Percentiles rank a stretch among this genome's conserved stretches.
These are phyloP conservation scores for Backusella circina DNA, from an alignment of 192 early-diverging fungal genomes.

Conservation along the genomic window DNA sequence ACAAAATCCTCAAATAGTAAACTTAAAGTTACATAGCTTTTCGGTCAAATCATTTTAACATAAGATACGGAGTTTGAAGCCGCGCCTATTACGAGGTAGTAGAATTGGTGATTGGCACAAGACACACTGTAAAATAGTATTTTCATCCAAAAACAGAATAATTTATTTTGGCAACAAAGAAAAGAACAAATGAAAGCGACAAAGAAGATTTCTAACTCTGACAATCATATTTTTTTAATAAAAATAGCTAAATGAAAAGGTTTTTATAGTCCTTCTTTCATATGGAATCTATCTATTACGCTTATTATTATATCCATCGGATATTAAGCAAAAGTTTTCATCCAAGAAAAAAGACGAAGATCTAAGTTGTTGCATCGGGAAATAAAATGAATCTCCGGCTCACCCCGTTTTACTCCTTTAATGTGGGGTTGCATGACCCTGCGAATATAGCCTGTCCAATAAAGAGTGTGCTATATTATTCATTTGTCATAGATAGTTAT, in stretches of 20 bases:
- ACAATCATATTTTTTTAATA: not conserved
- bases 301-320: slow-evolving; percentile 5
- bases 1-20: slow-evolving; percentile 1
- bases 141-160: slow-evolving; percentile 4
- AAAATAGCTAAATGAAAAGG: not conserved
- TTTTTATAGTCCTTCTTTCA: too few species aligned
- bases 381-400: slow-evolving; percentile 7
- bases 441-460: not conserved
- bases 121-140: not conserved
- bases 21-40: not conserved
- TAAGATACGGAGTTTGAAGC: not conserved
- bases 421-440: slow-evolving; percentile 16
- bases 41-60: not conserved
- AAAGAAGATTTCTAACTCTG: not conserved
- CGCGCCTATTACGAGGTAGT: not conserved
- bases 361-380: not conserved
- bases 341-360: not conserved
- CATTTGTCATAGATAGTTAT: slow-evolving; percentile 7
- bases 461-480: not conserved
- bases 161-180: not conserved
- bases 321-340: not conserved
- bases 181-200: not conserved
- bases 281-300: not conserved
- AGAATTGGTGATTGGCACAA: not conserved
- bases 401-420: not conserved